These are phyloP conservation scores for Leccinum variicolor DNA, from an alignment of 768 basidiomycete species.

Conservation along the genomic window DNA sequence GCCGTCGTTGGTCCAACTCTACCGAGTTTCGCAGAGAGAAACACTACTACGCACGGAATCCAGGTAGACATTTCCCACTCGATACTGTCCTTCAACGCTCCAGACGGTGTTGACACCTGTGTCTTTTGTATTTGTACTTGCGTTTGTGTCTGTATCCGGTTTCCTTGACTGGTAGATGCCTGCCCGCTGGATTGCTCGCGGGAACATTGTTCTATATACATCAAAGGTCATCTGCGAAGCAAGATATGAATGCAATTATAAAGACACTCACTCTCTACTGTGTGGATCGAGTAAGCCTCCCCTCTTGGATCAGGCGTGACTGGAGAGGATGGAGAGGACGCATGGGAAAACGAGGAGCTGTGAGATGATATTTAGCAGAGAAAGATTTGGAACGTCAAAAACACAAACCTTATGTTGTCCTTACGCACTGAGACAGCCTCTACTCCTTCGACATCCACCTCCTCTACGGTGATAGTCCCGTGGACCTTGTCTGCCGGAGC, in stretches of 20 bases:
- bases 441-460: background rate
- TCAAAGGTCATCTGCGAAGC: background rate
- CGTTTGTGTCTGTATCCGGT: background rate
- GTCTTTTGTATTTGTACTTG: background rate
- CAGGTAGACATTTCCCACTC: background rate
- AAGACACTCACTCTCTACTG: background rate
- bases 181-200: background rate
- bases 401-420: background rate
- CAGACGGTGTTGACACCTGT: background rate
- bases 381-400: background rate
- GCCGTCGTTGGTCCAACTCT: background rate
- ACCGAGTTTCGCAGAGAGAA: background rate
- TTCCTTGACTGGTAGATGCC: background rate
- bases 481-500: background rate
- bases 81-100: background rate
- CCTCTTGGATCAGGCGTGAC: background rate
- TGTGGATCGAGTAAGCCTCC: background rate
- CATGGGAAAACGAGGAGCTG: background rate
- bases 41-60: conserved; percentile 5
- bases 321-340: background rate
- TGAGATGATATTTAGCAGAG: background rate
- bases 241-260: background rate
- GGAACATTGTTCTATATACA: background rate
- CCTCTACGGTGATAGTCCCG: background rate
- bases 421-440: background rate